phyloP scores from a whole-genome alignment of 1,284 basidiomycete genomes.

The Taiwanofungus camphoratus region DNA sequence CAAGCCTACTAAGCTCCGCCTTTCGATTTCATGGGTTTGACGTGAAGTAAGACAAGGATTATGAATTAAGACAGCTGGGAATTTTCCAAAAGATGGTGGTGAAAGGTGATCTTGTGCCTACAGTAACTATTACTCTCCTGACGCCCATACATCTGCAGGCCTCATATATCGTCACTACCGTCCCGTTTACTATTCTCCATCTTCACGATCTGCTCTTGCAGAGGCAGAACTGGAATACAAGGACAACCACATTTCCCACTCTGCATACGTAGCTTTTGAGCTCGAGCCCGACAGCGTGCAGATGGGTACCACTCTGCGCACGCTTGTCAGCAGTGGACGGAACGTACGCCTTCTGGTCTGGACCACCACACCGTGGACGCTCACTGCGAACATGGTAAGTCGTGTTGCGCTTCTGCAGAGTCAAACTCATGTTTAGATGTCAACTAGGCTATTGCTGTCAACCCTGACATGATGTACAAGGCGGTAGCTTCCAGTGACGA shows the following conservation, averaged over 20 bases:
- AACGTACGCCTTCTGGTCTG: conserved; percentile 75
- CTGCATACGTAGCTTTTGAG: conserved; percentile 82
- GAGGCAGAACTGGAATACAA: conserved; percentile 94
- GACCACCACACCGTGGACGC: conserved; percentile 98
- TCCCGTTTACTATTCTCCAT: conserved; percentile 95
- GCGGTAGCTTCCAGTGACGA: conserved; percentile 40
- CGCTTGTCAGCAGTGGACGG: conserved; percentile 14
- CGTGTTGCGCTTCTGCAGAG: neutral
- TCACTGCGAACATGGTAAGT: conserved; percentile 89
- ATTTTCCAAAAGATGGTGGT: conserved; percentile 89
- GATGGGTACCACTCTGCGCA: conserved; percentile 21
- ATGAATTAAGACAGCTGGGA: conserved; percentile 85
- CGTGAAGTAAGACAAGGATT: conserved; percentile 63
- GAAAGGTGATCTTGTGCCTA: conserved; percentile 47
- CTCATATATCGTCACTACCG: conserved; percentile 85
- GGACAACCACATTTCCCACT: conserved; percentile 84
- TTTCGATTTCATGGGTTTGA: conserved; percentile 3
- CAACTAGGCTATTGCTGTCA: conserved; percentile 78
- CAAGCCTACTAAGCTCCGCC: neutral
- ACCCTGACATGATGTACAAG: conserved; percentile 69
- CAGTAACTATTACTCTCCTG: neutral
- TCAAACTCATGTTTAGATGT: conserved; percentile 6
- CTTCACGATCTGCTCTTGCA: conserved; percentile 89
- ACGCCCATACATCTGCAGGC: conserved; percentile 34
- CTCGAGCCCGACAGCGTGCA: conserved; percentile 33